Percentiles rank a stretch among this genome's conserved stretches.
Evolutionary conservation across 2,329 filamentous ascomycete genomes (phyloP).

Genomic region (Amauroascus verrucosus): DNA sequence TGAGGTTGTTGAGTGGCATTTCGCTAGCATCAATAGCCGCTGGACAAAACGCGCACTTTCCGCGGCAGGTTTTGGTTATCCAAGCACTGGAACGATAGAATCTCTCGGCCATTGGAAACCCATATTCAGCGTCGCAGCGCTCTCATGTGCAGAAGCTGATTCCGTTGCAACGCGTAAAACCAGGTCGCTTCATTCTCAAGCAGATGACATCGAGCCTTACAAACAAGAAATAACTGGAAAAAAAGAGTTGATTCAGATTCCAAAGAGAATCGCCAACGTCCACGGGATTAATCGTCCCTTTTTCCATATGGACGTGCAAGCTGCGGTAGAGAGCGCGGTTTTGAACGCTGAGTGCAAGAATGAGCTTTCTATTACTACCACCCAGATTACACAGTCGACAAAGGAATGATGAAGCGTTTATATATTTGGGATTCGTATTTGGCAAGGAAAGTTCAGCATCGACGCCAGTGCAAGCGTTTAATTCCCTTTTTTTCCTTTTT

Average conservation of each 20-base stretch:
- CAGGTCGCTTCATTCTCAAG: background rate
- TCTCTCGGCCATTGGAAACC: constrained; percentile 14
- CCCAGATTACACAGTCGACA: background rate
- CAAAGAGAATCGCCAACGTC: constrained; percentile 10
- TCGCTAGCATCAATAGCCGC: constrained; percentile 45
- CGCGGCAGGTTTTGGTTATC: constrained; percentile 46
- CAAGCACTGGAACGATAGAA: constrained; percentile 7
- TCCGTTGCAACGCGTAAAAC: background rate
- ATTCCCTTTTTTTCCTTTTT: background rate
- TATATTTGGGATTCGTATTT: background rate
- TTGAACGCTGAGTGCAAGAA: constrained; percentile 11
- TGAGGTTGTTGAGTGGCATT: constrained; percentile 32
- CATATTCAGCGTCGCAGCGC: constrained; percentile 14
- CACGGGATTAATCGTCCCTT: constrained; percentile 14
- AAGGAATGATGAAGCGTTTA: constrained; percentile 4
- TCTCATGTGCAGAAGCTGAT: constrained; percentile 3
- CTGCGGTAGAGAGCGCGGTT: constrained; percentile 13
- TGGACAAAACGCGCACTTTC: constrained; percentile 50
- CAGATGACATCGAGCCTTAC: background rate
- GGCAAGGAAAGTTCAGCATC: background rate
- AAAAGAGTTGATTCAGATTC: constrained; percentile 4
- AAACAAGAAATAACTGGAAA: background rate
- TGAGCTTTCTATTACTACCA: background rate
- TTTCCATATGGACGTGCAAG: constrained; percentile 14
- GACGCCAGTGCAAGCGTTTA: background rate